Evolutionary conservation across 208 protist genomes (phyloP), one percentile per base, ranked within the genome.

Genomic region (Zelonia costaricensis): DNA sequence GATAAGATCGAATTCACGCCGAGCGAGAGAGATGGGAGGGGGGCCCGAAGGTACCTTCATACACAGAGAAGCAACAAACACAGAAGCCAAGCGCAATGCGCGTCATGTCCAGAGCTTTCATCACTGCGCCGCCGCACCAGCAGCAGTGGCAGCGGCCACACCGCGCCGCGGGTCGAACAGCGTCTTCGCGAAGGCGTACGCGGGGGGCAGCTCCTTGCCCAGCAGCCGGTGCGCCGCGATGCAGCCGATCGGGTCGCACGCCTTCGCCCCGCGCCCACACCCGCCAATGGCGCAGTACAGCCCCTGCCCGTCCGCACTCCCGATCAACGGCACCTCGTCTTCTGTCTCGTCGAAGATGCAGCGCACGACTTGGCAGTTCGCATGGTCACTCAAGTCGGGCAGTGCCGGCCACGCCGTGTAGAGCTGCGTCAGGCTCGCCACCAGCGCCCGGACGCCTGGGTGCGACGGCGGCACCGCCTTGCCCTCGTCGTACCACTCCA

Each of bases 161-260:
- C 10, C 33, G 7, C 10, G 4, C 33, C 20, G 25, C 10, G 8
- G 10, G 30, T 10, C 54, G 40, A 62, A 57, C 36, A 62, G n/a
- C 7, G 44, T 35, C 15, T 40, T 46, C 13, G 56, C 48, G 0
- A 39, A 30, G n/a, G 15, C 57, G 31, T 28, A 53, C 13, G 5
- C 30, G 16, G 43, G 53, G 12, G 71, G 49, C 42, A 69, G 42
- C 22, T 49, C 46, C 48, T 62, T 59, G 22, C 60, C 49, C 30
- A 74, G 62, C 25, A 68, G 42, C 5, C 55, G 45, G 45, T 64
- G 63, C 31, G 66, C 73, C 27, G 60, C 66, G 8, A 70, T 61
- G 35, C 56, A 47, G 4, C 73, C 66, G 42, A 79, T 70, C 56
- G 64, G 36, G 36, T 79, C 66, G 36, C 66, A 79, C 43, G 49